These are phyloP conservation scores for Crucihimalaya himalaica DNA, from an alignment of 345 rosid species.

Conservation along the genomic window DNA sequence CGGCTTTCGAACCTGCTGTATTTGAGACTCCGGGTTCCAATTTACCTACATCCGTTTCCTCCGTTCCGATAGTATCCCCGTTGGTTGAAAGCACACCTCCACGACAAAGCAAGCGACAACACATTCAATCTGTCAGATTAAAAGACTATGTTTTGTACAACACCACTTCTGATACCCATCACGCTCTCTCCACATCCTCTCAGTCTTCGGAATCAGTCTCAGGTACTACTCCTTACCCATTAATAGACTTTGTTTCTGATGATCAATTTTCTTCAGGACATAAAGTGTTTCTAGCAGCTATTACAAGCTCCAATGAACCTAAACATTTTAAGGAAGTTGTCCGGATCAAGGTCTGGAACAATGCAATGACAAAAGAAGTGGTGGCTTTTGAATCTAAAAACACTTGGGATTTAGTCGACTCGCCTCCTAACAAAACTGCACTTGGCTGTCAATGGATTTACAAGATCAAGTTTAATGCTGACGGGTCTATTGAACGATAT, in stretches of 20 bases:
- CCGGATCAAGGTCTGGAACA: not conserved
- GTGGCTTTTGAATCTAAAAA: not conserved
- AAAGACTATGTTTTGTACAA: not conserved
- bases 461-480: not conserved
- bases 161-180: too few species aligned
- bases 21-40: too few species aligned
- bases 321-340: not conserved
- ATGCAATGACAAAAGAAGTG: not conserved
- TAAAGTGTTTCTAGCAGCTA: not conserved
- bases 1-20: too few species aligned
- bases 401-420: not conserved
- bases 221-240: not conserved
- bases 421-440: not conserved
- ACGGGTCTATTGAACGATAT: not conserved
- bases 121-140: too few species aligned
- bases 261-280: not conserved
- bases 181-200: not conserved
- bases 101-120: too few species aligned
- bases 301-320: not conserved
- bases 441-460: not conserved
- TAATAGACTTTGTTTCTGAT: not conserved
- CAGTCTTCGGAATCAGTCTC: not conserved
- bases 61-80: too few species aligned
- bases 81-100: too few species aligned
- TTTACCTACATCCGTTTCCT: too few species aligned